These are phyloP conservation scores for Eruca vesicaria DNA, from an alignment of 441 rosid species.

Conservation along the genomic window DNA sequence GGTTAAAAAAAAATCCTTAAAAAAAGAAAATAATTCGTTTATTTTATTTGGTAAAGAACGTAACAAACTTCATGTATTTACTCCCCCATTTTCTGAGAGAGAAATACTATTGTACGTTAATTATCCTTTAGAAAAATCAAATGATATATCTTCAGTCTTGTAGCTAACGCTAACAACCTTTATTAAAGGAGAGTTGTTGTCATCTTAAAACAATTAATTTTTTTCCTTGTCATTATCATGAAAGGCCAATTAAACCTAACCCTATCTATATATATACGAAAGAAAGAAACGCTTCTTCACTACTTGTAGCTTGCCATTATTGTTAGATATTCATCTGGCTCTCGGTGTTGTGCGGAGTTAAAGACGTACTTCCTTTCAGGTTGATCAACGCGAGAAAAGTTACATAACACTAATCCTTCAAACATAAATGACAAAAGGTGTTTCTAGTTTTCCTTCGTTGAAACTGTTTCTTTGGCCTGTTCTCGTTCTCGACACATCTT, in stretches of 20 bases:
- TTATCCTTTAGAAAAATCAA: not conserved
- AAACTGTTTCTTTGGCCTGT: constrained; percentile 24
- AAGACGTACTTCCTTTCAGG: not conserved
- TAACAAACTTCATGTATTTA: not conserved
- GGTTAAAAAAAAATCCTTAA: not conserved
- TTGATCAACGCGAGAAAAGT: constrained; percentile 14
- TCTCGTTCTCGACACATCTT: constrained; percentile 12
- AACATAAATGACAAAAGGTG: constrained; percentile 47
- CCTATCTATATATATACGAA: not conserved
- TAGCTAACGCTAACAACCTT: not conserved
- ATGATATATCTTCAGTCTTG: not conserved
- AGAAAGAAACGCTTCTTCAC: not conserved
- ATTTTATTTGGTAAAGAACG: not conserved
- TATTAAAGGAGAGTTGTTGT: not conserved
- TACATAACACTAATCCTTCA: constrained; percentile 26
- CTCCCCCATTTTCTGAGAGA: not conserved
- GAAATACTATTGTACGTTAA: not conserved
- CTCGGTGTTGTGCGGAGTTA: constrained; percentile 1
- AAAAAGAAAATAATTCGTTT: not conserved
- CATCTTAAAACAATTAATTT: not conserved
- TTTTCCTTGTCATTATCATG: not conserved
- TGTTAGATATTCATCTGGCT: not conserved
- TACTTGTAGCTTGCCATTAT: not conserved
- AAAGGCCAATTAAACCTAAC: not conserved
- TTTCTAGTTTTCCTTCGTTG: constrained; percentile 20